Base-by-base conservation (phyloP, 2,329 filamentous ascomycete species). In the Paraphoma sp. region DNA sequence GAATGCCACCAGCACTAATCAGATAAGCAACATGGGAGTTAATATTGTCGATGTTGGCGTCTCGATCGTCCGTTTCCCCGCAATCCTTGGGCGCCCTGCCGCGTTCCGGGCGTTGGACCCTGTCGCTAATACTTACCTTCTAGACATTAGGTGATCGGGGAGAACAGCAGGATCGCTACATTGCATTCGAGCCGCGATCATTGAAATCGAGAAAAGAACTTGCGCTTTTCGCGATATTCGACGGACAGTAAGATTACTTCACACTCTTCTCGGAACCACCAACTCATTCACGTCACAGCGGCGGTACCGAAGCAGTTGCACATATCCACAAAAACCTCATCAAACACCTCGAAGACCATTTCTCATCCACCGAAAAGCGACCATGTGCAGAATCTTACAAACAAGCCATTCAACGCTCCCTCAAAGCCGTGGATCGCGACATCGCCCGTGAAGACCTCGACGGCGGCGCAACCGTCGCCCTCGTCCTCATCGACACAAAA, bases 111-210 rank as follows among this genome's bases (percentile, higher is more conserved):
- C 8, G 44, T 51, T 50, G 53, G 48, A 51, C 48, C 45, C 46
- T 29, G 8, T 53, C 55, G 60, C 65, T 67, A 62, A 69, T 47
- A 40, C n/a, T 36, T 45, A 44, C 49, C 53, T 53, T 55, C 55
- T 57, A 70, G 67, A 60, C 65, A 38, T 57, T 63, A 29, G 67
- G 67, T 17, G 63, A 59, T 28, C 60, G 67, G 17, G 54, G 57
- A 36, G 54, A 66, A 31, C 67, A 70, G 33, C 65, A 70, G 50
- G 67, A 70, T 54, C 56, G 67, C 16, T 67, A 64, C 43, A 60
- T 64, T 8, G 54, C 54, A 5, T 48, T 68, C 28, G 42, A 51
- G 30, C 60, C 65, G 11, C 64, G 65, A 42, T 51, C 54, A 5
- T 28, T 70, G 2, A 64, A 61, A 16, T 64, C 67, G 10, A 57